Conservation (phyloP, 768 basidiomycete genomes). For the Amanita subjunquillea region DNA sequence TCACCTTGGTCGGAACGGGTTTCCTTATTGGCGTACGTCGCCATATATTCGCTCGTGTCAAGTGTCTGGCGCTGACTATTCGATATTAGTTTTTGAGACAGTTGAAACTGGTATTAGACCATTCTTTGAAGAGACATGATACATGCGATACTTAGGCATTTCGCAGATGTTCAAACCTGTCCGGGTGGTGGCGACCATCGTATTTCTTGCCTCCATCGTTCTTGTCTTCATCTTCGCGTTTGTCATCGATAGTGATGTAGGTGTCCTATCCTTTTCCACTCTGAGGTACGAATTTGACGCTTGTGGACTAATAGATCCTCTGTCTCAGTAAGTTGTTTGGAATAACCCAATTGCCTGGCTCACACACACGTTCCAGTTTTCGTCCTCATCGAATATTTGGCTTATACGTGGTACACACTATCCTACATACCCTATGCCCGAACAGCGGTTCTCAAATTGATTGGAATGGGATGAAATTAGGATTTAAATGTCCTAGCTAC, state of each 20-base stretch:
- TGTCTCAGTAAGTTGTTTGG: slow-evolving; percentile 45
- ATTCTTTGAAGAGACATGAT: not conserved
- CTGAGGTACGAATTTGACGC: slow-evolving; percentile 1
- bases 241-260: slow-evolving; percentile 55
- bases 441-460: slow-evolving; percentile 52
- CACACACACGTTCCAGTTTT: slow-evolving; percentile 47
- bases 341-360: not conserved
- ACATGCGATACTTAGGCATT: not conserved
- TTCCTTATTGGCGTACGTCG: slow-evolving; percentile 79
- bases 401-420: slow-evolving; percentile 82
- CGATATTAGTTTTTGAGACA: slow-evolving; percentile 63
- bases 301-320: slow-evolving; percentile 33
- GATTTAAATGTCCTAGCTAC: not conserved
- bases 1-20: slow-evolving; percentile 81
- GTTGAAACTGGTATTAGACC: slow-evolving; percentile 54
- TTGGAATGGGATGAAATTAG: slow-evolving; percentile 33
- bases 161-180: slow-evolving; percentile 93
- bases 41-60: not conserved
- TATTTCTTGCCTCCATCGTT: slow-evolving; percentile 70
- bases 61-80: not conserved
- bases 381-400: slow-evolving; percentile 85
- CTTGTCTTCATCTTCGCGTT: slow-evolving; percentile 85
- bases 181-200: slow-evolving; percentile 69
- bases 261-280: slow-evolving; percentile 14
- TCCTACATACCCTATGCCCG: slow-evolving; percentile 92